phyloP scores from a whole-genome alignment of 768 basidiomycete species.

The Rhodotorula toruloides region DNA sequence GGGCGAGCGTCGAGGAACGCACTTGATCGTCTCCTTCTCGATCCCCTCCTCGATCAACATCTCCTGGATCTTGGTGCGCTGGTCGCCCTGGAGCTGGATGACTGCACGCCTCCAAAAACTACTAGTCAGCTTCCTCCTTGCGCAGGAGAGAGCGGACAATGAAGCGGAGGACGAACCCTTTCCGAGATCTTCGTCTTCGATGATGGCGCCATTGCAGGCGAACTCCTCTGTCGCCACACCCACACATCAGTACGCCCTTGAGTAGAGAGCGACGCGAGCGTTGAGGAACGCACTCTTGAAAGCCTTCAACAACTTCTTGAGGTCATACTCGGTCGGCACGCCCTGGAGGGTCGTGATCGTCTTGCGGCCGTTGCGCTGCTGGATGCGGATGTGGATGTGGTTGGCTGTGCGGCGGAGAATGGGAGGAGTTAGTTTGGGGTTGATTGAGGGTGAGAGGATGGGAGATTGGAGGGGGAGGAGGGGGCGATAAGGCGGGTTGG shows the following conservation, averaged over 20 bases:
- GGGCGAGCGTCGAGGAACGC: neutral
- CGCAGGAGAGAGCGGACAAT: rapidly evolving
- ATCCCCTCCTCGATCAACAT: constrained; percentile 83
- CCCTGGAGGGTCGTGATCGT: constrained; percentile 96
- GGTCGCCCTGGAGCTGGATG: constrained; percentile 98
- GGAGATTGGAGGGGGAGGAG: neutral
- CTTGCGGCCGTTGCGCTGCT: constrained; percentile 98
- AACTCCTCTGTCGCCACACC: constrained; percentile 52
- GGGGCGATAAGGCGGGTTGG: no score
- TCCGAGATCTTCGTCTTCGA: constrained; percentile 91
- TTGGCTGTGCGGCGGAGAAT: constrained; percentile 43
- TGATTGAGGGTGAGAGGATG: neutral
- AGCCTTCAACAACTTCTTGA: constrained; percentile 95
- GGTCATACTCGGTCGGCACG: constrained; percentile 88
- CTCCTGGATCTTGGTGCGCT: constrained; percentile 78
- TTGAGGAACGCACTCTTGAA: constrained; percentile 80
- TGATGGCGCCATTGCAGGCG: constrained; percentile 75
- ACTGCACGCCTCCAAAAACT: constrained; percentile 48
- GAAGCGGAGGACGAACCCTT: constrained; percentile 48
- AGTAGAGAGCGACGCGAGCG: no score
- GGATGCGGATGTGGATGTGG: constrained; percentile 93
- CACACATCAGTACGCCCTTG: no score
- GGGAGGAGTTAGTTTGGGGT: neutral
- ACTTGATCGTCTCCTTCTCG: constrained; percentile 42
- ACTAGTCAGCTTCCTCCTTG: neutral